Conservation (phyloP, 2,329 filamentous ascomycete genomes). For the Ambrosiella cleistominuta region DNA sequence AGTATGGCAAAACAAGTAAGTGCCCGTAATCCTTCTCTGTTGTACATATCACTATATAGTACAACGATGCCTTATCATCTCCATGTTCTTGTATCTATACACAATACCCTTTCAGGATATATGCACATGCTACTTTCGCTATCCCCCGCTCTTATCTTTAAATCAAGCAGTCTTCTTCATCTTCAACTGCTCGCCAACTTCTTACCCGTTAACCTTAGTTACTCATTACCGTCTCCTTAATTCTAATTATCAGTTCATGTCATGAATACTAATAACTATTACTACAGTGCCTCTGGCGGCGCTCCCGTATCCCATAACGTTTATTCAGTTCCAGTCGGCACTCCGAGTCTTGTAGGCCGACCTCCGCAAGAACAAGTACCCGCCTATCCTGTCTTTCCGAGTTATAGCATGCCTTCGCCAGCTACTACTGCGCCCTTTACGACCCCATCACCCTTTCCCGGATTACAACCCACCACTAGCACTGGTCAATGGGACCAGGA, state of each 20-base stretch:
- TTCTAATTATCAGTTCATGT: neutral
- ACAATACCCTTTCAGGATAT: neutral
- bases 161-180: neutral
- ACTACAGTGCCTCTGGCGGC: conserved; percentile 4
- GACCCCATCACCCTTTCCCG: conserved; percentile 9
- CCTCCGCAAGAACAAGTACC: conserved; percentile 14
- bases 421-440: conserved; percentile 17
- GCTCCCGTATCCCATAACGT: conserved; percentile 2
- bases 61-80: neutral
- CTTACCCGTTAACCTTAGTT: neutral
- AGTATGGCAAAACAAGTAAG: conserved; percentile 13
- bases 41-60: neutral
- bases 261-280: conserved; percentile 3
- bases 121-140: neutral
- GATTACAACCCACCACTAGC: conserved; percentile 6
- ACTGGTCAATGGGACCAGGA: conserved; percentile 27
- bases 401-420: conserved; percentile 26
- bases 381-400: conserved; percentile 23
- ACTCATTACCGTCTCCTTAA: neutral
- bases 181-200: neutral
- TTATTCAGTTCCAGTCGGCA: conserved; percentile 12
- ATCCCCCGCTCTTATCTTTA: neutral
- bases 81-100: neutral
- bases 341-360: conserved; percentile 5
- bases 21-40: neutral